phyloP scores from a whole-genome alignment of 306 rosid species.

The Inga oerstediana region DNA sequence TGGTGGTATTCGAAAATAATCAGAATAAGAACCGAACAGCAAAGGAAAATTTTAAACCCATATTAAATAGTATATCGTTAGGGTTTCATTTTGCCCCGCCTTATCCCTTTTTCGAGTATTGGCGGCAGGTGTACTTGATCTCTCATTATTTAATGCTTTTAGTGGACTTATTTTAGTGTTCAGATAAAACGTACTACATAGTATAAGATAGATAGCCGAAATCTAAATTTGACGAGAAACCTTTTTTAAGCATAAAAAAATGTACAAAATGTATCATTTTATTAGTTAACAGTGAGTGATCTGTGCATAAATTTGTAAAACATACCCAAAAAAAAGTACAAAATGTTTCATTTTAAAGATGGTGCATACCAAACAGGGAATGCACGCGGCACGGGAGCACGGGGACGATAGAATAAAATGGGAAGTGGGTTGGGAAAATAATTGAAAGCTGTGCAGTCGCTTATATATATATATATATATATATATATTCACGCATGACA shows the following conservation, averaged over 20 bases:
- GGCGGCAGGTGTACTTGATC: not conserved
- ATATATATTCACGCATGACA: not conserved
- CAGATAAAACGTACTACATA: too few species aligned
- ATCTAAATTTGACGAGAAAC: too few species aligned
- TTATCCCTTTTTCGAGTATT: not conserved
- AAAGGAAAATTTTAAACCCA: too few species aligned
- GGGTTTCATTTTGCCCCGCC: not conserved
- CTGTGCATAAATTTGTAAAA: not conserved
- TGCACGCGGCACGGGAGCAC: not conserved
- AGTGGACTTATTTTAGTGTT: too few species aligned
- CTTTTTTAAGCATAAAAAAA: too few species aligned
- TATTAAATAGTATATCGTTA: not conserved
- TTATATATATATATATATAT: too few species aligned
- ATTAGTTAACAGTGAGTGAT: not conserved
- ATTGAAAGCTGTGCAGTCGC: not conserved
- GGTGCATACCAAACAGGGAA: not conserved
- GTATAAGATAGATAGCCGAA: too few species aligned
- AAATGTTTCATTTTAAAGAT: not conserved
- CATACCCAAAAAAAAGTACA: too few species aligned
- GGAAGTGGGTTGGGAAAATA: not conserved
- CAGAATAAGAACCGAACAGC: not conserved
- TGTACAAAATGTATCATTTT: too few species aligned
- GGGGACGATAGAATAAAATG: not conserved
- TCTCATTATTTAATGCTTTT: too few species aligned
- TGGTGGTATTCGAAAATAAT: too few species aligned